Conservation (phyloP, 306 rosid species). For the Medicago arabica region DNA sequence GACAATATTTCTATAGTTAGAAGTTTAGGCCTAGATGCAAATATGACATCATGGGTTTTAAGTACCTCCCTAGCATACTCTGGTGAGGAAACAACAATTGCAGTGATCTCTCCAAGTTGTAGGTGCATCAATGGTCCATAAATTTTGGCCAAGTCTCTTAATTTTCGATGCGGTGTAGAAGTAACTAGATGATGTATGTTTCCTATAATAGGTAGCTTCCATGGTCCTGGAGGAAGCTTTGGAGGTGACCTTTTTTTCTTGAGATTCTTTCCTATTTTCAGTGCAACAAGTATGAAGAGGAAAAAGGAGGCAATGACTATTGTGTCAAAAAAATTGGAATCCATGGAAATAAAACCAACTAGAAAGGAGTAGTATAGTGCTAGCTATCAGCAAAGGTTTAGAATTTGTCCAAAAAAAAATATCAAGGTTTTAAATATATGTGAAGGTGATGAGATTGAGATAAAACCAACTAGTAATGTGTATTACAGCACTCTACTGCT, state of each 20-base stretch:
- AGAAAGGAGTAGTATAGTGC: not conserved
- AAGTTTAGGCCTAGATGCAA: conserved; percentile 46
- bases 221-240: conserved; percentile 28
- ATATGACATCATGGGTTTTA: conserved; percentile 41
- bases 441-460: too few species aligned
- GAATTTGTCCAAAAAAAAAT: too few species aligned
- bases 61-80: conserved; percentile 38
- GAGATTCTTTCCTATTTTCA: not conserved
- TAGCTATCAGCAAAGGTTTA: too few species aligned
- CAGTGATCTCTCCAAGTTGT: conserved; percentile 26
- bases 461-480: too few species aligned
- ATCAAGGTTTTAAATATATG: too few species aligned
- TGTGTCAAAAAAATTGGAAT: not conserved
- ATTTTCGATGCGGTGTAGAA: conserved; percentile 27
- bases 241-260: not conserved
- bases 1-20: not conserved
- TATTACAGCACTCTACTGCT: too few species aligned
- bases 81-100: conserved; percentile 51
- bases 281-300: not conserved
- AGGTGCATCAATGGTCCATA: conserved; percentile 40
- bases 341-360: not conserved
- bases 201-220: conserved; percentile 41
- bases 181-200: not conserved
- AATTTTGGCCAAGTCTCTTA: conserved; percentile 41
- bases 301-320: not conserved